phyloP scores from a whole-genome alignment of 306 rosid genomes.

The Citrullus colocynthis region DNA sequence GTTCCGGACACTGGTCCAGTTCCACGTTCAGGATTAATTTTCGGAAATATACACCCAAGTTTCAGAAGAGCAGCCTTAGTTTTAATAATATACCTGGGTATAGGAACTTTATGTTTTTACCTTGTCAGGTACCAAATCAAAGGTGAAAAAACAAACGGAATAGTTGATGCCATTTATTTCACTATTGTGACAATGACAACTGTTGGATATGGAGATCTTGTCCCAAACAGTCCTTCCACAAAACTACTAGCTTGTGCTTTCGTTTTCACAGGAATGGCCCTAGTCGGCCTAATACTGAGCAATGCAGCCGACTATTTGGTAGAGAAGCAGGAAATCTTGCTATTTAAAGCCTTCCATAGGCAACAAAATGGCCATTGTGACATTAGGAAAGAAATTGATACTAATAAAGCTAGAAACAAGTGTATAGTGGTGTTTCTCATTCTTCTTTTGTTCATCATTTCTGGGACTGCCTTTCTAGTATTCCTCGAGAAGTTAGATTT shows the following conservation, averaged over 20 bases:
- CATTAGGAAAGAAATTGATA: conserved; percentile 11
- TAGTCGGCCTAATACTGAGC: conserved; percentile 19
- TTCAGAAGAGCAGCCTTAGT: conserved; percentile 13
- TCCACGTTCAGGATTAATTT: conserved; percentile 14
- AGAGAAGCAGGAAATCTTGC: conserved; percentile 31
- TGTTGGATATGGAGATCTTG: conserved; percentile 43
- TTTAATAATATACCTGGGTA: conserved; percentile 22
- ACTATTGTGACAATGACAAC: conserved; percentile 46
- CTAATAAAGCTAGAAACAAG: conserved; percentile 20
- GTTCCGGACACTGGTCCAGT: background rate
- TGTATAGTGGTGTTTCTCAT: conserved; percentile 20
- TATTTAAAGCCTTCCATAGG: conserved; percentile 17
- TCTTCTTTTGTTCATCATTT: conserved; percentile 20
- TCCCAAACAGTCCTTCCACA: conserved; percentile 18
- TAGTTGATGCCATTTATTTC: conserved; percentile 36
- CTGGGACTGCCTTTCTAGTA: conserved; percentile 24
- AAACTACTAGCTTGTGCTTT: conserved; percentile 40
- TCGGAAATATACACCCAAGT: conserved; percentile 18
- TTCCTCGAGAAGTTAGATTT: conserved; percentile 21
- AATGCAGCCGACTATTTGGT: conserved; percentile 31
- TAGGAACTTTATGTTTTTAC: conserved; percentile 33
- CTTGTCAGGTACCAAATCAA: conserved; percentile 22
- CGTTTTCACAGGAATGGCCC: conserved; percentile 41
- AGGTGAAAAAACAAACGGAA: conserved; percentile 27
- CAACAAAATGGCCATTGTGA: background rate